Percentiles rank a stretch among this genome's conserved stretches.
phyloP scores from a whole-genome alignment of 352 stramenopile genomes.

The Pythium sukuiense region DNA sequence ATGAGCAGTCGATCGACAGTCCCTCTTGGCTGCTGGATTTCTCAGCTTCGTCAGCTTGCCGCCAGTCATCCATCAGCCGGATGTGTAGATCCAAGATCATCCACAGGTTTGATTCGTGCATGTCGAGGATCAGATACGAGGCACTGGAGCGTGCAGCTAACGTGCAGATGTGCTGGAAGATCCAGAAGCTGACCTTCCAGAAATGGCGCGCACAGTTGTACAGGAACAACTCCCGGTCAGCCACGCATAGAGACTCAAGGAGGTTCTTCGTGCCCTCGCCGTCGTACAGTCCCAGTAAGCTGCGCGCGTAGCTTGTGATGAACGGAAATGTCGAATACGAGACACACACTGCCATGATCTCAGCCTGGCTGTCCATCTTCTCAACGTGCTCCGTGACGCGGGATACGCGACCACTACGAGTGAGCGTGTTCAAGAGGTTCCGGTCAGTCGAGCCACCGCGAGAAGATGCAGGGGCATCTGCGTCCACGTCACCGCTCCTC shows the following conservation, averaged over 20 bases:
- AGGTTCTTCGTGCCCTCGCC: conserved; percentile 62
- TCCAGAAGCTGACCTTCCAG: conserved; percentile 76
- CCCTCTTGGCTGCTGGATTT: neutral
- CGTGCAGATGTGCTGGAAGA: conserved; percentile 83
- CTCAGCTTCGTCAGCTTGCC: conserved; percentile 10
- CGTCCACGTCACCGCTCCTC: neutral
- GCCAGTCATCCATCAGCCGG: conserved; percentile 69
- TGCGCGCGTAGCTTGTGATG: conserved; percentile 82
- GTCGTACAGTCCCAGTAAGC: conserved; percentile 70
- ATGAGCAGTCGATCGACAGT: conserved; percentile 14
- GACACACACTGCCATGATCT: conserved; percentile 72
- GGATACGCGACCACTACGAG: conserved; percentile 54
- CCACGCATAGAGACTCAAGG: conserved; percentile 50
- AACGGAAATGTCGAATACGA: conserved; percentile 86
- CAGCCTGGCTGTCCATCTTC: conserved; percentile 64
- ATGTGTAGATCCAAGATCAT: conserved; percentile 78
- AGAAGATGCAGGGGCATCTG: neutral
- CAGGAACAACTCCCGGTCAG: conserved; percentile 61
- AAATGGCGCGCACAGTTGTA: conserved; percentile 71
- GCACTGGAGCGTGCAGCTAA: conserved; percentile 67
- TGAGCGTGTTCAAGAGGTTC: conserved; percentile 71
- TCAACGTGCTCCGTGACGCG: conserved; percentile 65
- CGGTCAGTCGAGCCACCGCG: conserved; percentile 26
- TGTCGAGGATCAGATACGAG: conserved; percentile 77
- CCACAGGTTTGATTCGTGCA: conserved; percentile 82